These are phyloP conservation scores for Lepidium didymum DNA, from an alignment of 345 rosid species.

Conservation along the genomic window DNA sequence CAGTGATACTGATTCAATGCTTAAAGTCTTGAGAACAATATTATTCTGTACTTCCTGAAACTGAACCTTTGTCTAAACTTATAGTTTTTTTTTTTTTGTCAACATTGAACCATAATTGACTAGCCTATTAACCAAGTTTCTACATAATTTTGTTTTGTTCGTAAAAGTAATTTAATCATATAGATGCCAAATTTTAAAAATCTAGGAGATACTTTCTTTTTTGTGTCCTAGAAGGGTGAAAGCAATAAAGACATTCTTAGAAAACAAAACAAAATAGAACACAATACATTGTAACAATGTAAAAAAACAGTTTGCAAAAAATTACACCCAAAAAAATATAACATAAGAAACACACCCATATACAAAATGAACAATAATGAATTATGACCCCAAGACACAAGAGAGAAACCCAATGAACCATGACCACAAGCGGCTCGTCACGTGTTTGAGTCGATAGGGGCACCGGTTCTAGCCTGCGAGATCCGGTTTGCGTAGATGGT, in stretches of 20 bases:
- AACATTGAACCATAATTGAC: too few relatives aligned
- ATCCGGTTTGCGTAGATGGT: conserved; percentile 96
- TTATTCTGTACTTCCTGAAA: too few relatives aligned
- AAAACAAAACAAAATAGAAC: background rate
- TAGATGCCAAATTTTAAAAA: background rate
- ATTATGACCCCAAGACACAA: conserved; percentile 15
- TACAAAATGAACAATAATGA: conserved; percentile 30
- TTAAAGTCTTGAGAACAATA: too few relatives aligned
- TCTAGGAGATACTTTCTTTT: background rate
- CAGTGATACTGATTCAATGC: too few relatives aligned
- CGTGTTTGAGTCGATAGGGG: conserved; percentile 39
- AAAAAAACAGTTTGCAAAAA: conserved; percentile 8
- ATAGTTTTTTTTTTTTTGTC: too few relatives aligned
- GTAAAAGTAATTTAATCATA: background rate
- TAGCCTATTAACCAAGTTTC: too few relatives aligned
- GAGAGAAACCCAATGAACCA: conserved; percentile 2
- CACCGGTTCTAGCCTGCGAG: conserved; percentile 93
- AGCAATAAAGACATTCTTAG: background rate
- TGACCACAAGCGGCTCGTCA: background rate
- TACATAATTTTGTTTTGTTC: background rate
- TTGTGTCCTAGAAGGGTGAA: background rate
- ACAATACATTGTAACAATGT: conserved; percentile 1
- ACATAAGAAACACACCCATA: conserved; percentile 15
- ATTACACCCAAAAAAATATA: conserved; percentile 3
- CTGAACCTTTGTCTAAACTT: too few relatives aligned